Evolutionary conservation across 2,329 filamentous ascomycete genomes (phyloP), one percentile per base, ranked within the genome.

Genomic region (Aureobasidium mangrovei): DNA sequence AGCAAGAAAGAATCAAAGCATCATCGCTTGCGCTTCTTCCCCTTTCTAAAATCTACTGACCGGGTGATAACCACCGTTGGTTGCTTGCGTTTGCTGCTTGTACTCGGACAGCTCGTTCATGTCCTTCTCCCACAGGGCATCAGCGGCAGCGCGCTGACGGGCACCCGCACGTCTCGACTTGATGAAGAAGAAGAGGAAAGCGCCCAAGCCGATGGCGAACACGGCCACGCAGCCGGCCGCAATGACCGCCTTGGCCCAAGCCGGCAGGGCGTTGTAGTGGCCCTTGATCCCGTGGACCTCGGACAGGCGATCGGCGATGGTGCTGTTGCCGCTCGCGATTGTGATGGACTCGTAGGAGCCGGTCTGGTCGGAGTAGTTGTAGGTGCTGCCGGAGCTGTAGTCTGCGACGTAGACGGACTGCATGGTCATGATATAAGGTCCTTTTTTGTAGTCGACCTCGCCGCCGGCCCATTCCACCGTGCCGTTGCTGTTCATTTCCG

Each of bases 401-500:
- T 71, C 68, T 39, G 61, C 61, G 38, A 70, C 62, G 24, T 63
- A 63, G 38, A 71, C 60, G 54, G 56, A 60, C 53, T 68, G 61
- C 57, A 71, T 60, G 28, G 58, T 61, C 67, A 69, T 69, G 40
- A 62, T 63, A 59, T 64, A 70, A 6, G 68, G 67, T 54, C 61
- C 67, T 45, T 67, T 54, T 29, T 57, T 54, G 58, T 64, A 71
- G 49, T 68, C 61, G 1, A 65, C 62, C 26, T 61, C 55, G 24
- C 69, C 69, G 36, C 69, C 69, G 35, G 69, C 68, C 69, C 69
- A 70, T 10, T 64, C 61, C n/a, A 65, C 58, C 0, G 65, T 69
- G n/a, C 67, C 69, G 8, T 54, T 54, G n/a, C 58, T 55, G n/a
- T 63, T 68, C 42, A 76, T 79, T 77, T 81, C 85, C 1, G 88